phyloP scores from a whole-genome alignment of 352 stramenopile species.

The Thalassiosira pacifica region DNA sequence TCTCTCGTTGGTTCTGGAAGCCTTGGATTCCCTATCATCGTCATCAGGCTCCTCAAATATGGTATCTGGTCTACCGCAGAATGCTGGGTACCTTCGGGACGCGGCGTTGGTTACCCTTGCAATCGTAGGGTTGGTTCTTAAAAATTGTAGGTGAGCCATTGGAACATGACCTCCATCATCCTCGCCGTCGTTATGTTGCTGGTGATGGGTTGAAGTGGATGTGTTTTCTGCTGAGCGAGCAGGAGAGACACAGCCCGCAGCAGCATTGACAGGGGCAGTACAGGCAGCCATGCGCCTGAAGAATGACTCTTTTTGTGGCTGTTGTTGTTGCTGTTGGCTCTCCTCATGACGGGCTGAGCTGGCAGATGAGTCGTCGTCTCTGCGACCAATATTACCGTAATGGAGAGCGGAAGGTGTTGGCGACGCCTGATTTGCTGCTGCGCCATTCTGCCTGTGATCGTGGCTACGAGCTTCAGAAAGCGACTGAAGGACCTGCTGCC shows the following conservation, averaged over 20 bases:
- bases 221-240: not conserved
- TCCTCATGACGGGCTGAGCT: conserved; percentile 15
- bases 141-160: conserved; percentile 78
- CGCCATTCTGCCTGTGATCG: not conserved
- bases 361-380: conserved; percentile 18
- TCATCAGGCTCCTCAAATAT: conserved; percentile 79
- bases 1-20: conserved; percentile 27
- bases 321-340: not conserved
- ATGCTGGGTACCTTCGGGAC: conserved; percentile 48
- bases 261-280: conserved; percentile 50
- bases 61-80: conserved; percentile 80
- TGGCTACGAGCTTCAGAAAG: conserved; percentile 30
- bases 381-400: conserved; percentile 17
- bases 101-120: conserved; percentile 55
- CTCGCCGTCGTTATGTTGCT: conserved; percentile 6
- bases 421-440: not conserved
- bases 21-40: conserved; percentile 30
- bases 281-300: conserved; percentile 71
- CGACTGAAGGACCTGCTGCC: conserved; percentile 48
- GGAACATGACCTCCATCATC: conserved; percentile 60
- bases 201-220: not conserved
- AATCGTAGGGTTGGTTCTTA: conserved; percentile 71
- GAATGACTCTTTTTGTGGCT: conserved; percentile 64
- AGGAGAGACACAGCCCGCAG: conserved; percentile 29
- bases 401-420: not conserved